Evolutionary conservation across 2,329 filamentous ascomycete species (phyloP).

Genomic region (Penicillium sp.): DNA sequence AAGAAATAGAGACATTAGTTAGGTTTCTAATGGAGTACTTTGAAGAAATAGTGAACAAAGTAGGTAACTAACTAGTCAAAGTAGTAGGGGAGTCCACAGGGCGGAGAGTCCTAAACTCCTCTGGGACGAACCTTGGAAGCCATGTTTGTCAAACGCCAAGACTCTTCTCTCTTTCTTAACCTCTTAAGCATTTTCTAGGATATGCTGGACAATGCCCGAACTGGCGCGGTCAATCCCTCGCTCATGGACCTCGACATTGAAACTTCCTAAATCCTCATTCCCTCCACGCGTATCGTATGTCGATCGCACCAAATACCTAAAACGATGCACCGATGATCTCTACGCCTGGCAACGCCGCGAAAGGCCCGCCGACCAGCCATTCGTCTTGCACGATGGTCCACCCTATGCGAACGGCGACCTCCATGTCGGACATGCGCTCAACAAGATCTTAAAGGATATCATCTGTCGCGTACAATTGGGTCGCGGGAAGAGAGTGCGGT

Average conservation of each 20-base stretch:
- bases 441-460: conserved; percentile 96
- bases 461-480: conserved; percentile 78
- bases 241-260: conserved; percentile 71
- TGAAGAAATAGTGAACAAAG: background rate
- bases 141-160: background rate
- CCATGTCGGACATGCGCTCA: conserved; percentile 91
- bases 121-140: background rate
- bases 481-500: conserved; percentile 72
- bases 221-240: conserved; percentile 37
- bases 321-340: conserved; percentile 78
- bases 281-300: conserved; percentile 50
- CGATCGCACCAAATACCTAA: conserved; percentile 59
- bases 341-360: conserved; percentile 76
- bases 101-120: conserved; percentile 5
- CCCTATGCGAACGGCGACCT: conserved; percentile 93
- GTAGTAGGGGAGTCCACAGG: too few relatives aligned
- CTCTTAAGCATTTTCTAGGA: background rate
- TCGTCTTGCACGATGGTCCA: conserved; percentile 89
- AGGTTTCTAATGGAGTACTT: background rate
- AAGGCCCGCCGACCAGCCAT: conserved; percentile 57
- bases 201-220: conserved; percentile 38
- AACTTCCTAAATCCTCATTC: conserved; percentile 71
- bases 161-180: background rate
- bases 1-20: background rate
- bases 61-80: too few relatives aligned